Base-by-base conservation (phyloP, 2,329 filamentous ascomycete species). In the Calonectria pseudoturangicola region DNA sequence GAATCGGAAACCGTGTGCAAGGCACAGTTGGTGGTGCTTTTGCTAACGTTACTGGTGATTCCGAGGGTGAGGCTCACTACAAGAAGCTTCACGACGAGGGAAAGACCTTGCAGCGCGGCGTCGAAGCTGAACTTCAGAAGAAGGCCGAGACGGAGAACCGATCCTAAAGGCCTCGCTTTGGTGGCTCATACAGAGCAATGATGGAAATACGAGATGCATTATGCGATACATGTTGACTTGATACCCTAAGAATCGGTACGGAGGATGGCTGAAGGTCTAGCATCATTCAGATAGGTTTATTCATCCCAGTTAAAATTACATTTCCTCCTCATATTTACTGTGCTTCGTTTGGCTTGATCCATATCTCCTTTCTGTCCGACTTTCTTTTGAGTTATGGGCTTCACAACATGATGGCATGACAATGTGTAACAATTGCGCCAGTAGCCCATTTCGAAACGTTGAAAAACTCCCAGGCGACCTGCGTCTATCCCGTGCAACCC, bases 21-120 rank as follows among this genome's bases (percentile, higher is more conserved):
- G 95, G 96, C 13, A 88, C 93, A 1, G 78, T 98, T 5, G 95
- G 95, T 1, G 88, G 91, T 47, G 92, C 93, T 1, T 88, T 94
- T 36, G 91, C 95, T n/a, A 90, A 91, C 30, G 68, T 97, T 16
- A 94, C 92, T 2, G 95, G 95, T 21, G 92, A 97, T 82, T 86
- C 87, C 60, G 84, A 87, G 33, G 91, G 91, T 72, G 88, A 96
- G 87, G 83, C 87, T 60, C 90, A 91, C 82, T 93, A 92, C 81
- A 87, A 94, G 83, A 83, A 88, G 77, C 87, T 93, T 84, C 95
- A 97, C 81, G 95, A 97, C 79, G 86, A 91, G 76, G 96, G 95
- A 76, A 98, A 97, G 92, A 94, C 93, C 25, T 89, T 91, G 81
- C 94, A 98, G 89, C 90, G 95, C 25, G 94, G 95, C 63, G 95